These are phyloP conservation scores for Sporothrix phasma DNA, from an alignment of 2,329 filamentous ascomycete species.

Conservation along the genomic window DNA sequence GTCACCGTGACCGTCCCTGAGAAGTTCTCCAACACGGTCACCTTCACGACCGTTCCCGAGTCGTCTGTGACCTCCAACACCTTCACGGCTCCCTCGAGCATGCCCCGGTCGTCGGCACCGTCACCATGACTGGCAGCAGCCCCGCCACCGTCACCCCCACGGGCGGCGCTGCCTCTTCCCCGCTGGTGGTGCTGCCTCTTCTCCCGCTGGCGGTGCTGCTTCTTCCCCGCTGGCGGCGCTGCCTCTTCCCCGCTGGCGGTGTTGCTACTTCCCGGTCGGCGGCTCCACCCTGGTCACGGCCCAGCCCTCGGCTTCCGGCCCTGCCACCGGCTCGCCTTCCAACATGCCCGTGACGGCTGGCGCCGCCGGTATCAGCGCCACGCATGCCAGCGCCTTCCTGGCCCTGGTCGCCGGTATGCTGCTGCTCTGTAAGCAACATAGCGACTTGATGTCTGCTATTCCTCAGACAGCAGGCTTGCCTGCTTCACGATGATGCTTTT, in stretches of 20 bases:
- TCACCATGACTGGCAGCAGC: conserved; percentile 9
- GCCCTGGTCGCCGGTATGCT: conserved; percentile 10
- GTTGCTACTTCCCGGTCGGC: not conserved
- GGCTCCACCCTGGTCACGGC: not conserved
- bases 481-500: not conserved
- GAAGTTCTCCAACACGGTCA: conserved; percentile 18
- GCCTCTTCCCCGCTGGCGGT: not conserved
- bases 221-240: not conserved
- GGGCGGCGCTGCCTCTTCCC: not conserved
- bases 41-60: conserved; percentile 19
- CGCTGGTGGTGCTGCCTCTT: not conserved
- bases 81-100: conserved; percentile 18
- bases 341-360: conserved; percentile 15
- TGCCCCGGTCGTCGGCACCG: conserved; percentile 18
- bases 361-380: conserved; percentile 1
- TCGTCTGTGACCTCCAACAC: conserved; percentile 19
- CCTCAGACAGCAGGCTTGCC: not conserved
- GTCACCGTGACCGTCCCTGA: conserved; percentile 11
- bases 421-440: conserved; percentile 9
- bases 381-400: conserved; percentile 1
- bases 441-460: not conserved
- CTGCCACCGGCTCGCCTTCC: not conserved
- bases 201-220: not conserved
- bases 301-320: not conserved
- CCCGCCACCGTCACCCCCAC: not conserved